phyloP scores from a whole-genome alignment of 768 basidiomycete genomes.

The Zangia roseola region DNA sequence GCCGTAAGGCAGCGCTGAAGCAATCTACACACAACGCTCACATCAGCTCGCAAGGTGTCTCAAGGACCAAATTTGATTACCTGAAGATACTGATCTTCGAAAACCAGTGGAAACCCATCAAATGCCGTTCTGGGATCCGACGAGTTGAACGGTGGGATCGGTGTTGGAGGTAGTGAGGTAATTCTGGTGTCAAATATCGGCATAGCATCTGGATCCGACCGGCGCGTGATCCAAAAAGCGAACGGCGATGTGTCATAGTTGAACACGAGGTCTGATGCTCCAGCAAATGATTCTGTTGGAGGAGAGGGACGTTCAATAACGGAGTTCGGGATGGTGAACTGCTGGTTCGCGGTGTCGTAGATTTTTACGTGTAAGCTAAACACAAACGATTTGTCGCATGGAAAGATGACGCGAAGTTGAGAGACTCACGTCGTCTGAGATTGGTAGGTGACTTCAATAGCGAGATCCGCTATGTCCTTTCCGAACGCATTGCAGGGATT shows the following conservation, averaged over 20 bases:
- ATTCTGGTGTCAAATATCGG: slow-evolving; percentile 74
- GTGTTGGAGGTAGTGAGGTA: slow-evolving; percentile 57
- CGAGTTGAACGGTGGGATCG: slow-evolving; percentile 53
- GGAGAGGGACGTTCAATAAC: slow-evolving; percentile 44
- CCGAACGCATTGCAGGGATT: slow-evolving; percentile 64
- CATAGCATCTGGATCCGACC: slow-evolving; percentile 48
- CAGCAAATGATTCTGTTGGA: slow-evolving; percentile 34
- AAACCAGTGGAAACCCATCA: slow-evolving; percentile 66
- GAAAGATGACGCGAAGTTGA: neutral
- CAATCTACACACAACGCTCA: slow-evolving; percentile 37
- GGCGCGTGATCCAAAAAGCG: slow-evolving; percentile 78
- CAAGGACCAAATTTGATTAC: slow-evolving; percentile 25
- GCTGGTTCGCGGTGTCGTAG: slow-evolving; percentile 55
- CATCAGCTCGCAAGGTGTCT: neutral
- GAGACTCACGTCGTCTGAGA: slow-evolving; percentile 42
- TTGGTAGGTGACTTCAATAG: slow-evolving; percentile 64
- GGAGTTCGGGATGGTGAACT: slow-evolving; percentile 65
- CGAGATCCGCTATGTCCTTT: slow-evolving; percentile 51
- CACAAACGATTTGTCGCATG: neutral
- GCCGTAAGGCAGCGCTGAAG: slow-evolving; percentile 61
- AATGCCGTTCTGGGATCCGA: slow-evolving; percentile 54
- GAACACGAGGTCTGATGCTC: slow-evolving; percentile 64
- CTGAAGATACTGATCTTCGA: slow-evolving; percentile 81
- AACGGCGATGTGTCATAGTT: slow-evolving; percentile 65
- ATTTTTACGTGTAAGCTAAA: slow-evolving; percentile 67